Base-by-base conservation (phyloP, 2,329 filamentous ascomycete genomes). In the Aspergillus arachidicola region DNA sequence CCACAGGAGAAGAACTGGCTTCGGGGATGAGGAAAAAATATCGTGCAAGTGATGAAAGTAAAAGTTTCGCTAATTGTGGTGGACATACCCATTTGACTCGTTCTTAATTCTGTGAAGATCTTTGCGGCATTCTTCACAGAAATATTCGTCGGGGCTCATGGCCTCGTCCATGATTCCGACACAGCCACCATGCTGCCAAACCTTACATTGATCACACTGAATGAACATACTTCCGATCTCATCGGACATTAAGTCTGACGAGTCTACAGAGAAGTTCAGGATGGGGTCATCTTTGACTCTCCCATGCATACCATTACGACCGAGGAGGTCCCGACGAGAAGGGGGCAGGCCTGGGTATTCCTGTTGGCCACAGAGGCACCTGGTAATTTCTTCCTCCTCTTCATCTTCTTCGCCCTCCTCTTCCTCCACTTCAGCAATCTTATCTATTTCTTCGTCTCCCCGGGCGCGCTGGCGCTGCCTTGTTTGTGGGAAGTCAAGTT, bases 131-230 rank as follows among this genome's bases (percentile, higher is more conserved):
- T 93, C 87, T 81, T 99, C 95, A 80, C 95, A 99, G 76, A 95
- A 99, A 82, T 99, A 99, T 78, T 98, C 94, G 60, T 98, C 94
- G 11, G 95, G 95, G 68, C 92, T 94, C 76, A 91, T 90, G 70
- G 92, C 90, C 79, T 97, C 94, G 70, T 95, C 95, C 82, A 96
- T 93, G 73, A 99, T 97, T 64, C 95, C 94, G 64, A 99, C 94
- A 75, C 95, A 99, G 64, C 94, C 94, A 72, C 95, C 95, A 77
- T 99, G 95, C 78, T 99, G 95, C 95, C 94, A 99, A 67, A 98
- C 95, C 77, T 96, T 96, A 84, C 95, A 99, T 68, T 92, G 85
- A 80, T 98, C 95, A 85, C 95, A 99, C 82, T 98, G 94, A 69
- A 99, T 94, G 80, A 97, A 99, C 79, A 98, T 91, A 58, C 94